Conservation (phyloP, 2,329 filamentous ascomycete genomes). For the Colletotrichum somersetense region DNA sequence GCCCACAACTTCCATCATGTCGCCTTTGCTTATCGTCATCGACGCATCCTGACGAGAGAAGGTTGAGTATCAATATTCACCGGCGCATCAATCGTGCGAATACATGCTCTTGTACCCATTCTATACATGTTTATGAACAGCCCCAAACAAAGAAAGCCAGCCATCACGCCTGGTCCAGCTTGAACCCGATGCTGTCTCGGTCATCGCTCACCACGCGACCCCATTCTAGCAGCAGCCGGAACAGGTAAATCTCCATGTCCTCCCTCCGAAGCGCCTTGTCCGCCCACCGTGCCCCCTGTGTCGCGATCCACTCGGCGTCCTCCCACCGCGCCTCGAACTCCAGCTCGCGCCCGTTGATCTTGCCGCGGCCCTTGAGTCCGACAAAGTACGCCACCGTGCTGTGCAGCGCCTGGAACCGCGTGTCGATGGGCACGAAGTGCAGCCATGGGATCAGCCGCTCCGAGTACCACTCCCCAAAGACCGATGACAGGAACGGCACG, state of each 20-base stretch:
- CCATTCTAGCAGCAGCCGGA: conserved; percentile 83
- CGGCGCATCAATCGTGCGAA: background rate
- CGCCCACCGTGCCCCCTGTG: conserved; percentile 75
- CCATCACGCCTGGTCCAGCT: conserved; percentile 21
- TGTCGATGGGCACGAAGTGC: conserved; percentile 84
- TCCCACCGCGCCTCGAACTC: conserved; percentile 61
- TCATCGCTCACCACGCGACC: conserved; percentile 75
- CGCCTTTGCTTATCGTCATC: background rate
- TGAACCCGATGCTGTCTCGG: conserved; percentile 60
- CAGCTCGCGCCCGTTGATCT: conserved; percentile 59
- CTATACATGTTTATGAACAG: background rate
- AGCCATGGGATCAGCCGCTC: conserved; percentile 80
- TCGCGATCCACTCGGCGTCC: conserved; percentile 75
- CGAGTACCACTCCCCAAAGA: conserved; percentile 86
- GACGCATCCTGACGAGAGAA: background rate
- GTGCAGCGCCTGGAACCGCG: conserved; percentile 79
- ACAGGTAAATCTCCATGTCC: conserved; percentile 87
- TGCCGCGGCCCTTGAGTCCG: conserved; percentile 63
- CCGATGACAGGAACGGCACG: conserved; percentile 76
- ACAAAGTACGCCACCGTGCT: conserved; percentile 81
- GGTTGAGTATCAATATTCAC: background rate
- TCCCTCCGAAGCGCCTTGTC: conserved; percentile 72
- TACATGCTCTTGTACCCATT: background rate
- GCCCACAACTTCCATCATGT: background rate
- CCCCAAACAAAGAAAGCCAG: background rate